Percentiles rank a stretch among this genome's conserved stretches.
These are phyloP conservation scores for Paecilomyces niveus DNA, from an alignment of 2,329 filamentous ascomycete species.

Conservation along the genomic window DNA sequence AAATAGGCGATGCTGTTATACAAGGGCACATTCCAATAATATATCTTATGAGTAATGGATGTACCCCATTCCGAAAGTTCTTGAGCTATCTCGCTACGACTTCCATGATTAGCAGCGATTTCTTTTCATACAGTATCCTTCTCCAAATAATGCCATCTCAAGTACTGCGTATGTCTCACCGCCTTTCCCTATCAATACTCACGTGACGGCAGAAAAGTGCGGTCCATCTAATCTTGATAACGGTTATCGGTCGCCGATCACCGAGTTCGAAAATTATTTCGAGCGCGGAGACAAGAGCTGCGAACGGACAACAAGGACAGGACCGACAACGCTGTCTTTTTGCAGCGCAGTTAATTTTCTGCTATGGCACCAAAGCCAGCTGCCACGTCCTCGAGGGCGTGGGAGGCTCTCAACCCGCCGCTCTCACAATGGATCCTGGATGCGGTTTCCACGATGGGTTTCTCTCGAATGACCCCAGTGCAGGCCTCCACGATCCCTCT, in stretches of 20 bases:
- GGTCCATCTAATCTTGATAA: neutral
- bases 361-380: slow-evolving; percentile 37
- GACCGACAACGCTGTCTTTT: neutral
- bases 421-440: slow-evolving; percentile 80
- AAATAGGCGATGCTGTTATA: too few relatives aligned
- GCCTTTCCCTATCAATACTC: neutral
- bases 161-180: neutral
- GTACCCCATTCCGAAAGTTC: too few relatives aligned
- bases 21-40: too few relatives aligned
- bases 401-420: slow-evolving; percentile 62
- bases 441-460: slow-evolving; percentile 76
- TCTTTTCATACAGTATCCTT: neutral
- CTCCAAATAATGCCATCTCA: neutral
- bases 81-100: too few relatives aligned
- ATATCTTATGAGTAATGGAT: too few relatives aligned
- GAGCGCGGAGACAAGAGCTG: neutral
- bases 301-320: neutral
- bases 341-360: neutral
- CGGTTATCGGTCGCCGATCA: neutral
- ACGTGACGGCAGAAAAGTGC: neutral
- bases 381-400: slow-evolving; percentile 46
- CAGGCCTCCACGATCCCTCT: slow-evolving; percentile 86
- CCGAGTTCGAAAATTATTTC: neutral
- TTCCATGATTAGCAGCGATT: too few relatives aligned
- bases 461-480: slow-evolving; percentile 84